Evolutionary conservation across 176 grass and related monocot species (phyloP), one percentile per base, ranked within the genome.

Genomic region (Leersia perrieri): DNA sequence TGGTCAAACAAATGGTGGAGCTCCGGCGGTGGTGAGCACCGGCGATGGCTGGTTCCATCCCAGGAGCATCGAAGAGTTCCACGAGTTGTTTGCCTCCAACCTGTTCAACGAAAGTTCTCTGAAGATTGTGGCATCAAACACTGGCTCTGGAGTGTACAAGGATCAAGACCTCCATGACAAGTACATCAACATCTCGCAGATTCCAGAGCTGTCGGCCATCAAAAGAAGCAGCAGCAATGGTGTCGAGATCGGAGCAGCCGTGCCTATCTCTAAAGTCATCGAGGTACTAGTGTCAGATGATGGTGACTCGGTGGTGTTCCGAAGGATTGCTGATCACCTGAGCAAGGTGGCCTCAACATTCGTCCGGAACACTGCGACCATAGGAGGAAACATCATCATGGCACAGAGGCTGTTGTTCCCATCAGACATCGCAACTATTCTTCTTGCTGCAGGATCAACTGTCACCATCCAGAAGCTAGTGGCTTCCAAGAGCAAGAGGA

Each of bases 361-460:
- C 55, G 74, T 97, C 32, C 72, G 87, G 76, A 97, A 97, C 82
- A 97, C 82, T 5, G 94, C 89, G 57, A 97, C 89, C 26, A 35
- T 97, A 28, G 94, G 94, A 39, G 94, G 94, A 9, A 97, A 97
- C 79, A 65, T 94, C 29, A 66, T 97, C 28, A 97, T 97, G 94
- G 85, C 91, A 12, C 94, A 97, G 60, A 79, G 94, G 31, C 66
- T 82, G 23, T 44, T 22, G 18, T 97, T 97, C 16, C 5, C 85
- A 0, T 97, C 94, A 0, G 94, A 97, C 20, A 82, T 97, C 75
- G 89, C 82, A n/a, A 94, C 94, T 0, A 73, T 97, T 62, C 87
- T 97, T 22, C 94, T 97, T 4, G 91, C 79, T n/a, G 85, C 73
- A 18, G 85, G 87, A 61, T 41, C 89, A 3, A 90, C 76, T 0